Evolutionary conservation across 352 stramenopile species (phyloP).

Genomic region (Thalassiosira mediterranea): DNA sequence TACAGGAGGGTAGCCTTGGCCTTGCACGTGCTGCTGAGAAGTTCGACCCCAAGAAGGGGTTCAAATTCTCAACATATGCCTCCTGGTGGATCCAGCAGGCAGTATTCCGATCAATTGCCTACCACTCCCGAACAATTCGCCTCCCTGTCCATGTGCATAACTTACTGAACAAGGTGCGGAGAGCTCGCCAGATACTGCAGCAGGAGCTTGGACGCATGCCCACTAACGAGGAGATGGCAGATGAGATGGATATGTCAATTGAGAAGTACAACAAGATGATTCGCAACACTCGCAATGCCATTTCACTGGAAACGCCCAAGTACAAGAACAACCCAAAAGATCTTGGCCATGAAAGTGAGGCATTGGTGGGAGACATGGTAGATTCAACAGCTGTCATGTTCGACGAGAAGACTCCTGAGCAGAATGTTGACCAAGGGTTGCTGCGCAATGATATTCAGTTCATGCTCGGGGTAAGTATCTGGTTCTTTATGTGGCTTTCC

Average conservation of each 20-base stretch:
- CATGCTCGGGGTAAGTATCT: constrained; percentile 70
- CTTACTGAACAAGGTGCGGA: constrained; percentile 82
- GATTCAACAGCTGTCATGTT: constrained; percentile 57
- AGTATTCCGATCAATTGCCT: constrained; percentile 86
- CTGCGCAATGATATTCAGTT: constrained; percentile 81
- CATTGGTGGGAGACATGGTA: constrained; percentile 76
- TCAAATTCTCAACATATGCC: constrained; percentile 88
- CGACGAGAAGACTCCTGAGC: constrained; percentile 72
- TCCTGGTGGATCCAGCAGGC: constrained; percentile 90
- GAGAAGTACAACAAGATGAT: constrained; percentile 85
- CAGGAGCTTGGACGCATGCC: constrained; percentile 79
- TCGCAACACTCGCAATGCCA: constrained; percentile 72
- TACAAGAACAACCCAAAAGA: constrained; percentile 83
- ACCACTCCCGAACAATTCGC: constrained; percentile 87
- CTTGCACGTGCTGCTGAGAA: constrained; percentile 86
- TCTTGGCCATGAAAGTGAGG: constrained; percentile 75
- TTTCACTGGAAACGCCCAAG: constrained; percentile 79
- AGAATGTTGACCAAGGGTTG: constrained; percentile 74
- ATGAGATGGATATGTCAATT: constrained; percentile 75
- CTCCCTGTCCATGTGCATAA: constrained; percentile 89
- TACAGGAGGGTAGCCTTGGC: constrained; percentile 87
- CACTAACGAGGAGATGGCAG: constrained; percentile 82
- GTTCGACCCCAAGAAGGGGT: constrained; percentile 86
- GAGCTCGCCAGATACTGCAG: constrained; percentile 70
- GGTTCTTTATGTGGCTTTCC: too few relatives aligned